These are phyloP conservation scores for Lobulomyces angularis DNA, from an alignment of 192 early-diverging fungal genomes.

Conservation along the genomic window DNA sequence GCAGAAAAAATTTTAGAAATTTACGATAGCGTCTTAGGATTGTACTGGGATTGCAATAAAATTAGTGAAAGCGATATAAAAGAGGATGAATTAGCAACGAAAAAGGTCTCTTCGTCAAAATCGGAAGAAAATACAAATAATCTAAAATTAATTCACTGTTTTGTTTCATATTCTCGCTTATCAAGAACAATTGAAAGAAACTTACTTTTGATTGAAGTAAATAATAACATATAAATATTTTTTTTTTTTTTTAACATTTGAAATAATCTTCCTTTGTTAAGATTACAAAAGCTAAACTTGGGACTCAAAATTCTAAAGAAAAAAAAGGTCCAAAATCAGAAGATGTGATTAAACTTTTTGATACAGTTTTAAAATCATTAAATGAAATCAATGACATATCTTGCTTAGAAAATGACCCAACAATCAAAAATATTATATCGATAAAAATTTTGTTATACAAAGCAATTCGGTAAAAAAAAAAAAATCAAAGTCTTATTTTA, in stretches of 20 bases:
- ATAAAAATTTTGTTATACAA: slow-evolving; percentile 36
- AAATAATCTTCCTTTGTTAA: neutral
- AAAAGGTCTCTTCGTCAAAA: slow-evolving; percentile 59
- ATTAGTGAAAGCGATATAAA: slow-evolving; percentile 44
- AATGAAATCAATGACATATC: slow-evolving; percentile 44
- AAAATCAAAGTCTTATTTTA: neutral
- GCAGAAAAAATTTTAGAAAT: slow-evolving; percentile 24
- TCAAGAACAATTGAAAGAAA: slow-evolving; percentile 43
- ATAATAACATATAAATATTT: slow-evolving; percentile 10
- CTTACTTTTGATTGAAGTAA: slow-evolving; percentile 26
- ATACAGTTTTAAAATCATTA: slow-evolving; percentile 34
- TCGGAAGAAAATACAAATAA: slow-evolving; percentile 43
- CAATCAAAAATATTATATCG: slow-evolving; percentile 31
- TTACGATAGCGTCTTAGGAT: slow-evolving; percentile 42
- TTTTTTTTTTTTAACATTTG: neutral
- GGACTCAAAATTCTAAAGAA: slow-evolving; percentile 10
- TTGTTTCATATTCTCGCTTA: slow-evolving; percentile 43
- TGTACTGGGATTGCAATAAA: slow-evolving; percentile 48
- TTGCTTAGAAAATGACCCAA: slow-evolving; percentile 25
- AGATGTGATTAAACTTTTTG: slow-evolving; percentile 54
- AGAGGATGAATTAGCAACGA: slow-evolving; percentile 46
- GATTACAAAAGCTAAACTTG: slow-evolving; percentile 9
- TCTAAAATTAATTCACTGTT: slow-evolving; percentile 39
- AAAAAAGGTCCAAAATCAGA: slow-evolving; percentile 34
- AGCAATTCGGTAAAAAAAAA: slow-evolving; percentile 36